Percentiles rank a stretch among this genome's conserved stretches.
phyloP scores from a whole-genome alignment of 208 protist species.

The Sergeia podlipaevii region DNA sequence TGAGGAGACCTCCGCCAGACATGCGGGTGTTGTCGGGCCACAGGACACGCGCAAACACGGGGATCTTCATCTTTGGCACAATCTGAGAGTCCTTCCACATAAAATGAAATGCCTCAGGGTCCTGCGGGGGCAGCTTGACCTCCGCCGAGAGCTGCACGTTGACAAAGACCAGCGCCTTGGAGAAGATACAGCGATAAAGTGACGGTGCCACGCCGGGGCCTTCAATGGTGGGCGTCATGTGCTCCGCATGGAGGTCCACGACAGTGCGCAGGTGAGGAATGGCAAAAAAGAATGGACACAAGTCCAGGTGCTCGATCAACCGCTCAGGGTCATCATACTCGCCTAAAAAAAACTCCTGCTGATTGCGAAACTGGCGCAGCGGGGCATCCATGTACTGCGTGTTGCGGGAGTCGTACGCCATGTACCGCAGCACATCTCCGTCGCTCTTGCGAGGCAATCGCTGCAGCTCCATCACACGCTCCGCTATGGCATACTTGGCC shows the following conservation, averaged over 20 bases:
- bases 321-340: conserved; percentile 87
- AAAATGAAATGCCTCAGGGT: conserved; percentile 76
- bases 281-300: conserved; percentile 81
- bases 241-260: conserved; percentile 62
- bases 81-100: conserved; percentile 87
- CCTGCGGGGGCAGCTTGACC: conserved; percentile 89
- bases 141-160: conserved; percentile 86
- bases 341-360: conserved; percentile 85
- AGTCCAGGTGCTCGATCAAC: conserved; percentile 82
- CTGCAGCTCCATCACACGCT: conserved; percentile 66
- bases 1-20: conserved; percentile 56
- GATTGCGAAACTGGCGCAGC: conserved; percentile 72
- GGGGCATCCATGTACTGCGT: conserved; percentile 68
- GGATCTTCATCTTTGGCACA: conserved; percentile 77
- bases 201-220: conserved; percentile 82
- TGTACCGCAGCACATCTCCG: conserved; percentile 77
- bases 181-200: conserved; percentile 83
- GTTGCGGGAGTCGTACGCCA: conserved; percentile 78
- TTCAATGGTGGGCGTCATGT: conserved; percentile 70
- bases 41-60: conserved; percentile 80
- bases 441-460: conserved; percentile 33
- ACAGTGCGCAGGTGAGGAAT: conserved; percentile 81
- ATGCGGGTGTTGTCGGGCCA: conserved; percentile 79
- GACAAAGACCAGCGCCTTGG: conserved; percentile 82
- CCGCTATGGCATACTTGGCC: conserved; percentile 47